Percentiles rank a stretch among this genome's conserved stretches.
Conservation (phyloP, 2,329 filamentous ascomycete genomes). For the Trichoderma koningiopsis region DNA sequence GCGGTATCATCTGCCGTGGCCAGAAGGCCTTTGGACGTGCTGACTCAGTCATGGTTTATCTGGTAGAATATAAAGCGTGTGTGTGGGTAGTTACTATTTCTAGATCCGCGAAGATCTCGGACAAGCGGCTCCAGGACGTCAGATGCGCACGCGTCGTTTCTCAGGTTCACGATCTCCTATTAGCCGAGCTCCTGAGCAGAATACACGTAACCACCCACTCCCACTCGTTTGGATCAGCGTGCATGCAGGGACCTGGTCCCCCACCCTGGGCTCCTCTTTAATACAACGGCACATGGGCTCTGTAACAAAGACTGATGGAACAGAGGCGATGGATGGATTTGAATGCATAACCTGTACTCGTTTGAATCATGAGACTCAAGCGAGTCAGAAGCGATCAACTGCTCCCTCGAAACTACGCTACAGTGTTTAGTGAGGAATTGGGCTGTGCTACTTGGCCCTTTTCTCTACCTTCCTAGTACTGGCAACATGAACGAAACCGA, state of each 20-base stretch:
- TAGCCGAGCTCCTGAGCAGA: neutral
- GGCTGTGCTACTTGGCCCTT: neutral
- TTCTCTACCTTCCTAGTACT: neutral
- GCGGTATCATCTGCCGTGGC: conserved; percentile 18
- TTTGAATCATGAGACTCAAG: neutral
- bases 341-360: neutral
- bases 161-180: conserved; percentile 7
- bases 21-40: conserved; percentile 4
- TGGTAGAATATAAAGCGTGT: neutral
- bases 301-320: neutral
- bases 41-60: neutral
- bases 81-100: neutral
- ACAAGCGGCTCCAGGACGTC: neutral
- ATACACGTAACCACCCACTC: neutral
- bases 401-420: neutral
- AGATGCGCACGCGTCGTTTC: neutral
- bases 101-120: conserved; percentile 2
- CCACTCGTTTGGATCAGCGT: conserved; percentile 1
- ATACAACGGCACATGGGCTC: neutral
- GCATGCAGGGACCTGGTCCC: conserved; percentile 4
- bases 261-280: conserved; percentile 3
- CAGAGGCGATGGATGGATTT: neutral
- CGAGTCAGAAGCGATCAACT: neutral
- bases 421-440: neutral
- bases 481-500: neutral